Evolutionary conservation across 257 asterid genomes (phyloP).

Genomic region (Solanum chiquidenum): DNA sequence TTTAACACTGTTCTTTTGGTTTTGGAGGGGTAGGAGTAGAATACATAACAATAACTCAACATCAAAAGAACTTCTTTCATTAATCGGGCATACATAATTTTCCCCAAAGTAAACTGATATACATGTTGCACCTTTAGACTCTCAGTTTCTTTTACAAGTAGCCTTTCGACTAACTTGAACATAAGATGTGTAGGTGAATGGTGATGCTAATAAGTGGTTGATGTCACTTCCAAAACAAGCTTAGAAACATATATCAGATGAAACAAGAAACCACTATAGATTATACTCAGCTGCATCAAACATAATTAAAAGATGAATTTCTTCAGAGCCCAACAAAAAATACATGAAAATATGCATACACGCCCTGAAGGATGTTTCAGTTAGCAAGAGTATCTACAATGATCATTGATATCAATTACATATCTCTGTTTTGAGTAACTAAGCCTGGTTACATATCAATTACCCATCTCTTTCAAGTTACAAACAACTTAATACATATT

Average conservation of each 20-base stretch:
- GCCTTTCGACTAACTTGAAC: background rate
- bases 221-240: background rate
- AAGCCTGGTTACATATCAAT: background rate
- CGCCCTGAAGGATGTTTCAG: background rate
- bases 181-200: background rate
- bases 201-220: background rate
- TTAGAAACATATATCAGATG: background rate
- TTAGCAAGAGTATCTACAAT: background rate
- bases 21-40: too few relatives aligned
- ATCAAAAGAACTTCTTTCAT: background rate
- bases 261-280: background rate
- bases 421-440: background rate
- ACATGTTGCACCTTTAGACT: background rate
- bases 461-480: background rate
- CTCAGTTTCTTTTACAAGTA: background rate
- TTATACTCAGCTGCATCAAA: background rate
- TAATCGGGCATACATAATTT: background rate
- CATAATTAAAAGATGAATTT: background rate
- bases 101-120: background rate
- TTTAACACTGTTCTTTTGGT: background rate
- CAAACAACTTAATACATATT: background rate
- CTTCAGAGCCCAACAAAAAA: background rate
- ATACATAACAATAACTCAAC: background rate
- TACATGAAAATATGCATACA: background rate
- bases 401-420: background rate